Conservation (phyloP, 2,329 filamentous ascomycete genomes). For the Penicillium corylophilum region DNA sequence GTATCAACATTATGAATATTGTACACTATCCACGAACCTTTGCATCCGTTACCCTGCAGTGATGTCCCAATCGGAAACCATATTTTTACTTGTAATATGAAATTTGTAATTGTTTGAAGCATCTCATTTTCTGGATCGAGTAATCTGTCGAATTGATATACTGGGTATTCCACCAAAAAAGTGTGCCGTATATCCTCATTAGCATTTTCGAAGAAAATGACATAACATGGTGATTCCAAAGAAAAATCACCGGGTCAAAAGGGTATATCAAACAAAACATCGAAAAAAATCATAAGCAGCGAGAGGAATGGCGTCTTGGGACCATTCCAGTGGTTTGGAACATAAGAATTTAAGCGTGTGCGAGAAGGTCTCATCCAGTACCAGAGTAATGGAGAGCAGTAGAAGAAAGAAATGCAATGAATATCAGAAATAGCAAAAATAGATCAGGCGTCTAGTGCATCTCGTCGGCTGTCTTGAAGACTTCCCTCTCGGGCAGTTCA, state of each 20-base stretch:
- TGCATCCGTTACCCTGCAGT: not conserved
- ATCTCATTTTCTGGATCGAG: not conserved
- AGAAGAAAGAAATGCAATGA: not conserved
- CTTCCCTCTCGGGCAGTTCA: constrained; percentile 30
- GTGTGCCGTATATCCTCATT: not conserved
- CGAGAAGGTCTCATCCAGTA: not conserved
- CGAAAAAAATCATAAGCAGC: not conserved
- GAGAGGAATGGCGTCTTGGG: not conserved
- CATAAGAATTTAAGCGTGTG: not conserved
- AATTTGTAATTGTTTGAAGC: not conserved
- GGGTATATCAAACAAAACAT: constrained; percentile 2
- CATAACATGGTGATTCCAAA: not conserved
- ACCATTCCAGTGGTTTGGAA: not conserved
- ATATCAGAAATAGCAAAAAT: not conserved
- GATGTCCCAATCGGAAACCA: not conserved
- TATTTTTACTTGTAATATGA: not conserved
- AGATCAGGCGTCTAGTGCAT: not conserved
- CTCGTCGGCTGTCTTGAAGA: constrained; percentile 31
- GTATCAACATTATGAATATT: not conserved
- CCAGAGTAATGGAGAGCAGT: not conserved
- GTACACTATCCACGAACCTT: not conserved
- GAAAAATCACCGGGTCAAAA: not conserved
- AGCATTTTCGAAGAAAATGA: not conserved
- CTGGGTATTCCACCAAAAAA: not conserved
- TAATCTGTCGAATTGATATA: not conserved